A percentile compares a stretch with the other conserved stretches of the same genome.
phyloP scores from a whole-genome alignment of 1,139 yeast genomes.

The Entelexis sorbosivorans region DNA sequence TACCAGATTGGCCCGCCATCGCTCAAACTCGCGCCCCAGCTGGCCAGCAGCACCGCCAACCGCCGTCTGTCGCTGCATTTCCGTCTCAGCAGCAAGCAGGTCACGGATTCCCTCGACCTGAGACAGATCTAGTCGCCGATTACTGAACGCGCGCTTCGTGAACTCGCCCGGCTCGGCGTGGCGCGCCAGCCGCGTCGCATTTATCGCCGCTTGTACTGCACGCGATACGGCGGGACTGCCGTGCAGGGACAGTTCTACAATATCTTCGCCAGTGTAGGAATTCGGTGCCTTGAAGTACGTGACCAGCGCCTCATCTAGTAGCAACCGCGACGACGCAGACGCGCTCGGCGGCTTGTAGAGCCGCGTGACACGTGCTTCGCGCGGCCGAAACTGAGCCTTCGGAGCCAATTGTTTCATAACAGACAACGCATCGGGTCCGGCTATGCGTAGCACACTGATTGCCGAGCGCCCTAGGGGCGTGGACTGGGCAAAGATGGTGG shows the following conservation, averaged over 20 bases:
- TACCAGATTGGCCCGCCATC: constrained; percentile 61
- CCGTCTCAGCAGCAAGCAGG: constrained; percentile 90
- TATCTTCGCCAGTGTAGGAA: constrained; percentile 91
- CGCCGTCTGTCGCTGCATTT: constrained; percentile 69
- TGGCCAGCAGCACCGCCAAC: constrained; percentile 62
- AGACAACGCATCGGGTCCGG: constrained; percentile 48
- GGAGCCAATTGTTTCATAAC: constrained; percentile 37
- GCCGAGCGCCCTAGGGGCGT: constrained; percentile 78
- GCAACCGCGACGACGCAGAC: constrained; percentile 23
- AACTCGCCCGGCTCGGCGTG: constrained; percentile 94
- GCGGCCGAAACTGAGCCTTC: constrained; percentile 12
- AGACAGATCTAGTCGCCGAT: constrained; percentile 59
- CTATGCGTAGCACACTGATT: constrained; percentile 70
- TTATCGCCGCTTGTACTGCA: constrained; percentile 58
- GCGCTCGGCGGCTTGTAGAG: constrained; percentile 5
- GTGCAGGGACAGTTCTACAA: constrained; percentile 77
- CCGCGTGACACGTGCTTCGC: constrained; percentile 13
- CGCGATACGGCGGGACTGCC: constrained; percentile 84
- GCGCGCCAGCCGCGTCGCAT: constrained; percentile 38
- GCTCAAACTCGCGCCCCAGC: constrained; percentile 42
- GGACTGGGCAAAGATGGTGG: constrained; percentile 78
- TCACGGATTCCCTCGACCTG: constrained; percentile 86
- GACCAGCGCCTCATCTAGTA: constrained; percentile 69
- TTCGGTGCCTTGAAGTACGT: constrained; percentile 60
- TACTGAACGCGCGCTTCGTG: constrained; percentile 67